phyloP scores from a whole-genome alignment of 768 basidiomycete genomes.

The Fomitopsis serialis region DNA sequence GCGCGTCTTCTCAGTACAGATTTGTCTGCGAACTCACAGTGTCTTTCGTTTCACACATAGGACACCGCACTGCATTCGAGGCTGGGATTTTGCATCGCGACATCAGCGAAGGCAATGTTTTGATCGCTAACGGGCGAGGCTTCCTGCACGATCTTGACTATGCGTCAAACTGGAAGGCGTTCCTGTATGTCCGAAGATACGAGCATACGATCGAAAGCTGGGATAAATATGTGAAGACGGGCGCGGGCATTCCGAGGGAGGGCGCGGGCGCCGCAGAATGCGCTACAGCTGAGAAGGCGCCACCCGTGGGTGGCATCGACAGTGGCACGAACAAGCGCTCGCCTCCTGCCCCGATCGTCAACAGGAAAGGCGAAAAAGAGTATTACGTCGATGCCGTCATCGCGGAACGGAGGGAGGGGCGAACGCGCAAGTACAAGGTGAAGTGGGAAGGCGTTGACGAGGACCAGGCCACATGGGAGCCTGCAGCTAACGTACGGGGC shows the following conservation, averaged over 20 bases:
- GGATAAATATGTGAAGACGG: not conserved
- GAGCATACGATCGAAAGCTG: not conserved
- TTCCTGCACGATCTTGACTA: slow-evolving; percentile 14
- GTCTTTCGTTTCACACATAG: too few species aligned
- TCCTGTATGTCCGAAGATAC: not conserved
- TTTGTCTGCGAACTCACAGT: too few species aligned
- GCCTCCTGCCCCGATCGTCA: not conserved
- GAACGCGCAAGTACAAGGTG: not conserved
- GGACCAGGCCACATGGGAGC: not conserved
- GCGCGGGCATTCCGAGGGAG: not conserved
- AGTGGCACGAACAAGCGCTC: not conserved
- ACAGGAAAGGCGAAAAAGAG: not conserved
- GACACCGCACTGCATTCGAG: slow-evolving; percentile 1
- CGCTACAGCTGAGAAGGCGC: not conserved
- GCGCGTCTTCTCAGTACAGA: not conserved
- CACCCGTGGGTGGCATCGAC: not conserved
- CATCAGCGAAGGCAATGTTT: slow-evolving; percentile 11
- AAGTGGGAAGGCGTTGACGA: not conserved
- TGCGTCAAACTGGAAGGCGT: slow-evolving; percentile 5
- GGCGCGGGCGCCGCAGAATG: too few species aligned
- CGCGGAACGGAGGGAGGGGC: not conserved
- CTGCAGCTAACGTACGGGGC: too few species aligned
- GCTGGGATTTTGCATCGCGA: slow-evolving; percentile 10
- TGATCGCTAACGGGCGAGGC: slow-evolving; percentile 7
- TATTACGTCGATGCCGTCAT: not conserved